Evolutionary conservation across 495 filamentous ascomycete genomes (phyloP).

Genomic region (Entonaema liquescens): DNA sequence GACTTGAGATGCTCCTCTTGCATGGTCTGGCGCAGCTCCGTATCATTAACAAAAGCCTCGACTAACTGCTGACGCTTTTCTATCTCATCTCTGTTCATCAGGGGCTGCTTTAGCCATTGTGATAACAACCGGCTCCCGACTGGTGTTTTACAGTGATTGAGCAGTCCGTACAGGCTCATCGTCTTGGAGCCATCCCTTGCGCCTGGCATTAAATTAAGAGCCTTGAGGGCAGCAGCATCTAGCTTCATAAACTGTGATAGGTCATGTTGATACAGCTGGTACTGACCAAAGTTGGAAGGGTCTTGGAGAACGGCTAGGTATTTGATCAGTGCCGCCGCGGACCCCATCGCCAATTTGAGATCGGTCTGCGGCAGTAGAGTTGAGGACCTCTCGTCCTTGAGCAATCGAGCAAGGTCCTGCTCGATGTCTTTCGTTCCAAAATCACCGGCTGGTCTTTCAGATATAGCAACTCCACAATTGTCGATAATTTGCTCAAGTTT

Average conservation of each 20-base stretch:
- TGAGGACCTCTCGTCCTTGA: slow-evolving; percentile 83
- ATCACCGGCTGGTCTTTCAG: slow-evolving; percentile 77
- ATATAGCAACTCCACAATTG: slow-evolving; percentile 87
- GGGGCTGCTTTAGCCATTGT: slow-evolving; percentile 97
- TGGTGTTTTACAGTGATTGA: slow-evolving; percentile 98
- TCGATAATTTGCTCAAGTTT: slow-evolving; percentile 91
- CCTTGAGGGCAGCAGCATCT: slow-evolving; percentile 91
- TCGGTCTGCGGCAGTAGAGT: slow-evolving; percentile 88
- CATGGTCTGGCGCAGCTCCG: slow-evolving; percentile 94
- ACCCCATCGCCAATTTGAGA: slow-evolving; percentile 95
- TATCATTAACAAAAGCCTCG: slow-evolving; percentile 93
- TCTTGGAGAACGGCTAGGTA: slow-evolving; percentile 94
- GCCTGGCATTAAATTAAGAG: slow-evolving; percentile 96
- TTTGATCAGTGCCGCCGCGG: slow-evolving; percentile 91
- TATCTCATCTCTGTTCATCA: slow-evolving; percentile 92
- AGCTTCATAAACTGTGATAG: slow-evolving; percentile 98
- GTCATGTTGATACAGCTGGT: slow-evolving; percentile 96
- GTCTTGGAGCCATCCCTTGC: slow-evolving; percentile 92
- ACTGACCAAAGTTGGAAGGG: slow-evolving; percentile 93
- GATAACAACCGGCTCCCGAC: slow-evolving; percentile 88
- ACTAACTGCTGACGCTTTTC: slow-evolving; percentile 93
- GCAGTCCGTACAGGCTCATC: slow-evolving; percentile 94
- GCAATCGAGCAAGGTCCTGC: slow-evolving; percentile 85
- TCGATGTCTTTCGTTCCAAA: slow-evolving; percentile 95
- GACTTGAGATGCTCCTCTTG: slow-evolving; percentile 96